A percentile compares a stretch with the other conserved stretches of the same genome.
Conservation (phyloP, 1,139 yeast species). For the Hyphopichia pseudoburtonii region DNA sequence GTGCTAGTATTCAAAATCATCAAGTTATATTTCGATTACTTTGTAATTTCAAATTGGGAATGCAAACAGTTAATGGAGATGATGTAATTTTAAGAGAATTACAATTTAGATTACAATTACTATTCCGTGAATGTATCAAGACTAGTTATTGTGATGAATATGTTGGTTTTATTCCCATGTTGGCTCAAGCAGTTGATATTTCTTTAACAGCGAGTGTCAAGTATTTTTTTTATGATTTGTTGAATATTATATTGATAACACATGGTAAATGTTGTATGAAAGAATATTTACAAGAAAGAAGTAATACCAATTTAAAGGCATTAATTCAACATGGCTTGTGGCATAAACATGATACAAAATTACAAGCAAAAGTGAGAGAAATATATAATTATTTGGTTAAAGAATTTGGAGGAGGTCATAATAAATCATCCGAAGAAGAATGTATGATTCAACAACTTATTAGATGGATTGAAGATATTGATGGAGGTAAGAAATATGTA, state of each 20-base stretch:
- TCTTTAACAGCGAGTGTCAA: conserved; percentile 17
- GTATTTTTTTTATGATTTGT: conserved; percentile 27
- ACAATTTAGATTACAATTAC: conserved; percentile 24
- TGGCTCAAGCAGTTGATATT: conserved; percentile 34
- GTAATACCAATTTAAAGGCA: conserved; percentile 22
- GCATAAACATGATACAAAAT: conserved; percentile 17
- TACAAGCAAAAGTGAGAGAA: conserved; percentile 22
- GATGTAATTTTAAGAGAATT: conserved; percentile 12
- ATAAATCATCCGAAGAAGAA: background rate
- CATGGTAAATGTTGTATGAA: conserved; percentile 40
- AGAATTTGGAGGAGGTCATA: too few species aligned
- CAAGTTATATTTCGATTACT: conserved; percentile 30
- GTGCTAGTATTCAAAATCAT: conserved; percentile 28
- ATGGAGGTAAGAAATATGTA: conserved; percentile 19
- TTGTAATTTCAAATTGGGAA: conserved; percentile 25
- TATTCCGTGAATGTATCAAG: conserved; percentile 23
- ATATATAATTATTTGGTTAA: conserved; percentile 17
- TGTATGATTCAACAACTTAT: background rate
- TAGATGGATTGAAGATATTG: conserved; percentile 26
- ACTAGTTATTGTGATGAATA: conserved; percentile 30
- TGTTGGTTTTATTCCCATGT: conserved; percentile 29
- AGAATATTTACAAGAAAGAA: conserved; percentile 25
- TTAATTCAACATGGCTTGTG: conserved; percentile 36
- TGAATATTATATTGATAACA: conserved; percentile 20
- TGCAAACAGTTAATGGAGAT: conserved; percentile 3